Evolutionary conservation across 202 grass and related monocot genomes (phyloP).

Genomic region (Zoysia matrella): DNA sequence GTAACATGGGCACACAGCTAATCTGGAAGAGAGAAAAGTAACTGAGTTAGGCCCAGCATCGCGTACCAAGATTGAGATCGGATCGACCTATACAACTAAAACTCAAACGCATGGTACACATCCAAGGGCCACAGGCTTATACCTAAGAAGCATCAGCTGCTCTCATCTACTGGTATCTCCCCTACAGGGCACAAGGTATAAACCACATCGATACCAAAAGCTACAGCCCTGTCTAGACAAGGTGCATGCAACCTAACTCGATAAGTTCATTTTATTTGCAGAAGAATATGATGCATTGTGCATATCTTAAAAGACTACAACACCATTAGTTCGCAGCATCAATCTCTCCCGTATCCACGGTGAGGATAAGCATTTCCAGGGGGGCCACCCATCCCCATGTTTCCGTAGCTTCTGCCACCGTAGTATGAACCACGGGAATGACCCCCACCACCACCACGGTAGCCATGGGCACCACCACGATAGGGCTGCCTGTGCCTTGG

Average conservation of each 20-base stretch:
- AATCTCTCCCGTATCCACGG: conserved; percentile 44
- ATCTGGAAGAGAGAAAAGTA: conserved; percentile 17
- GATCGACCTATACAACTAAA: conserved; percentile 56
- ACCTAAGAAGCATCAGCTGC: conserved; percentile 45
- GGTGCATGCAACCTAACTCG: conserved; percentile 8
- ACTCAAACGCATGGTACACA: conserved; percentile 33
- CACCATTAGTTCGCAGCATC: conserved; percentile 33
- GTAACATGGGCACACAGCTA: not conserved
- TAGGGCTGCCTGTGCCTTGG: conserved; percentile 59
- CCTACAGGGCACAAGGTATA: conserved; percentile 27
- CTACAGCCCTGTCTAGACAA: conserved; percentile 21
- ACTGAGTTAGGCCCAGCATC: conserved; percentile 19
- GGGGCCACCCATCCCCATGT: conserved; percentile 41
- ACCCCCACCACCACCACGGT: conserved; percentile 69
- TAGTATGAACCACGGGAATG: conserved; percentile 60
- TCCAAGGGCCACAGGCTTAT: conserved; percentile 39
- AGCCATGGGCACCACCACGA: conserved; percentile 62
- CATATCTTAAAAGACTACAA: conserved; percentile 39
- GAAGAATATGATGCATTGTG: conserved; percentile 31
- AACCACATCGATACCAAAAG: conserved; percentile 7
- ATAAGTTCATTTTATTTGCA: conserved; percentile 49
- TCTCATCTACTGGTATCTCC: conserved; percentile 38
- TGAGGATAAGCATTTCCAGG: conserved; percentile 48
- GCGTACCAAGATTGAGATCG: conserved; percentile 41
- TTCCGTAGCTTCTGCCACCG: conserved; percentile 57